Base-by-base conservation (phyloP, 306 rosid genomes). In the Cicer cuneatum region DNA sequence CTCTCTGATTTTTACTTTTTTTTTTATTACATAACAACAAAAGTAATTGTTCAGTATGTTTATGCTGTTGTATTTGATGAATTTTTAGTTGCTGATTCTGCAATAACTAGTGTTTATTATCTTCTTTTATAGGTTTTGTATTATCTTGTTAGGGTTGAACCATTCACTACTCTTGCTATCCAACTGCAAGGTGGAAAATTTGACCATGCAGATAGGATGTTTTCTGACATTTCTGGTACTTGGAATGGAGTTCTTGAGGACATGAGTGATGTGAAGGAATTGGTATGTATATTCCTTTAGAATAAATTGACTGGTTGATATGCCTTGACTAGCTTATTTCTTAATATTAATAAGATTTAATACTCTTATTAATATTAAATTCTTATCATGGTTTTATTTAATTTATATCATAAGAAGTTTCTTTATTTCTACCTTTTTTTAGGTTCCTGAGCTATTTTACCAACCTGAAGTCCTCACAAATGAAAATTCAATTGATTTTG, bases 131-230 rank as follows among this genome's bases (percentile, higher is more conserved):
- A 94, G 99, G 97, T 94, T 75, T 75, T 94, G 78, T 85, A 94
- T 85, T 94, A 94, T 89, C 97, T 94, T 79, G 87, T 91, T 82
- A 90, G 99, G 86, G 92, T 92, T 53, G 99, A 94, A 87, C 99
- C 99, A 46, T 92, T 92, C 84, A 94, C 99, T 39, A 89, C 99
- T 79, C 96, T 94, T 58, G 89, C 96, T 19, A 94, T 94, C 75
- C 97, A 94, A 80, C 83, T 94, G 81, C 99, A 94, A 90, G 99
- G 97, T 43, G 99, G 99, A 37, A 90, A 92, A 76, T 94, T 94
- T 83, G 99, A 94, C 83, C 99, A 94, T 81, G 99, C 99, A 64
- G 99, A 94, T 87, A 78, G 99, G 78, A 90, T 94, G 99, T 94
- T 94, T 84, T 92, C 88, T 56, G 99, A 94, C 84, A 87, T 94